phyloP scores from a whole-genome alignment of 495 filamentous ascomycete genomes.

The Neurospora sp. region DNA sequence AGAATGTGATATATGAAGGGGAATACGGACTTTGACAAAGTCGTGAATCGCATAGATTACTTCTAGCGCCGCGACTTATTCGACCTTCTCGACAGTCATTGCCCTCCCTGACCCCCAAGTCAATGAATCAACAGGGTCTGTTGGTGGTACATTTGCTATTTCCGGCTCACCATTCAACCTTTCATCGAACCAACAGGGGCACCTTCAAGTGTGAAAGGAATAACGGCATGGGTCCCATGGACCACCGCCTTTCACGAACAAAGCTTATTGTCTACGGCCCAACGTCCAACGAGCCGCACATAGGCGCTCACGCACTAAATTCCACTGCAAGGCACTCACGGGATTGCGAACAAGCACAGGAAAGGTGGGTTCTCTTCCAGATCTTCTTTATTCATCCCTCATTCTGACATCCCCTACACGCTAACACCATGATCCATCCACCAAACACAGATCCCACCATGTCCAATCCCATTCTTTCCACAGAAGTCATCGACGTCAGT shows the following conservation, averaged over 20 bases:
- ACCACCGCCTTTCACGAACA: neutral
- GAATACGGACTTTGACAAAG: neutral
- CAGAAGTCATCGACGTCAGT: too few species aligned
- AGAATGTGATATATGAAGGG: neutral
- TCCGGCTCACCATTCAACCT: neutral
- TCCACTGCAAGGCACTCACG: too few species aligned
- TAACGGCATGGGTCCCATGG: neutral
- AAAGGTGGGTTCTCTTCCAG: neutral
- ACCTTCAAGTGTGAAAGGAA: neutral
- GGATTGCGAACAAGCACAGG: too few species aligned
- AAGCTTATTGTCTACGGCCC: neutral
- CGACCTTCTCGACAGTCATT: neutral
- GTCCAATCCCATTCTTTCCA: too few species aligned
- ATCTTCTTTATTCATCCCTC: too few species aligned
- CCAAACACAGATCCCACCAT: too few species aligned
- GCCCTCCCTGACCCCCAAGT: neutral
- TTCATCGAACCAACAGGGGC: neutral
- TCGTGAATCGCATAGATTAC: neutral
- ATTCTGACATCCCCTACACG: too few species aligned
- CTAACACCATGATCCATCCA: too few species aligned
- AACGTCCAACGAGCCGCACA: neutral
- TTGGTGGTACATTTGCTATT: neutral
- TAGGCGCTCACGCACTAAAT: neutral
- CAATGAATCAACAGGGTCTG: neutral
- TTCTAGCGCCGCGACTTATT: neutral